Base-by-base conservation (phyloP, 306 rosid species). In the Pachyrhizus erosus region DNA sequence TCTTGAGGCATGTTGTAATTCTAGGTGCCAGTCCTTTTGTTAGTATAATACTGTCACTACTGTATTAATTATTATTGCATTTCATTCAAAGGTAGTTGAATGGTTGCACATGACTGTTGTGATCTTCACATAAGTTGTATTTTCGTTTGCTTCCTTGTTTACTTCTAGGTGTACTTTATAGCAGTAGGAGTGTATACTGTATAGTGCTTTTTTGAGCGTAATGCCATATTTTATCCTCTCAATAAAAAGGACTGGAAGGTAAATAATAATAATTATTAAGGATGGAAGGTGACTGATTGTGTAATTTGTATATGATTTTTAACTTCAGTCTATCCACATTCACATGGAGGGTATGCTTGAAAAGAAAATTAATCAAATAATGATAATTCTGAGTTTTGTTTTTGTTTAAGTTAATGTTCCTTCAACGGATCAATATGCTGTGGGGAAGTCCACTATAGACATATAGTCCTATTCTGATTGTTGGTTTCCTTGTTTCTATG, bases 311-410 rank as follows among this genome's bases (percentile, higher is more conserved):
- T 52, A 74, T 12, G 26, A 29, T 58, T 79, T 24, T 43, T 24
- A 79, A 55, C 60, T 80, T 46, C 0, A 57, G 26, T 26, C 49
- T 5, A 58, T 29, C n/a, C 58, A 6, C n/a, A 18, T 80, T 58
- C 52, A 4, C 15, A 0, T 18, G 34, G 39, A n/a, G 51, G 21
- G 7, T 7, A 49, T 18, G 13, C 3, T 14, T 24, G 24, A 70
- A 81, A 49, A 62, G 75, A 73, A 81, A 64, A 49, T 73, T 1
- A 17, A 37, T 45, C 18, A 62, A 33, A 6, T 18, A 62, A 29
- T 15, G 20, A 49, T 48, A 72, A 46, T 14, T 43, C 26, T 17
- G 34, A 64, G 5, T 61, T 33, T 46, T 33, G 12, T 49, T 73
- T 73, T 33, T 40, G 24, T 21, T 61, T 14, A 55, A 40, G 77